Conservation (phyloP, 331 rosid genomes). For the Quercus lobata region DNA sequence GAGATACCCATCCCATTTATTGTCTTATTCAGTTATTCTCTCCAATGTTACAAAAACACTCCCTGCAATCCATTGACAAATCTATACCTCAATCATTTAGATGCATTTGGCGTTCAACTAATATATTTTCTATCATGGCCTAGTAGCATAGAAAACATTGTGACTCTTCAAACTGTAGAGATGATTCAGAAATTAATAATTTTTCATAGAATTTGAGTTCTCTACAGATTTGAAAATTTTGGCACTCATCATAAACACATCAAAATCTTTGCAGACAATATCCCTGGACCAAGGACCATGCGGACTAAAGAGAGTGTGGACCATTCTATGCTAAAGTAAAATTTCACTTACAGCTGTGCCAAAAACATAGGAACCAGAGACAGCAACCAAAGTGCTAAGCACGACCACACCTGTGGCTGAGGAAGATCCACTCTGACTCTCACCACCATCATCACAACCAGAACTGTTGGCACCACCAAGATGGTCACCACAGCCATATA, state of each 20-base stretch:
- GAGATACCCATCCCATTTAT: too few species aligned
- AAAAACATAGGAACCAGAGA: slow-evolving; percentile 74
- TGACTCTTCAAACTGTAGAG: too few species aligned
- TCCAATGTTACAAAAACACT: neutral
- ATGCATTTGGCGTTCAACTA: neutral
- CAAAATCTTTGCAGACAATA: too few species aligned
- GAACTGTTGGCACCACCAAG: neutral
- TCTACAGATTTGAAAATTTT: too few species aligned
- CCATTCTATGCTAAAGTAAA: too few species aligned
- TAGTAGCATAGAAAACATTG: too few species aligned
- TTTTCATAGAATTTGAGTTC: too few species aligned
- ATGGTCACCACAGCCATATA: neutral
- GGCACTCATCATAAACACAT: too few species aligned
- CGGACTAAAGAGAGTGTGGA: neutral
- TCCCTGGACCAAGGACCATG: neutral
- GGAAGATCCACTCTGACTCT: neutral
- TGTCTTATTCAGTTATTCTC: neutral
- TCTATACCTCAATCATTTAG: neutral
- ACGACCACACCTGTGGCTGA: slow-evolving; percentile 37
- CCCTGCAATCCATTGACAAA: neutral
- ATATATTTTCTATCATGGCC: too few species aligned
- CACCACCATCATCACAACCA: neutral
- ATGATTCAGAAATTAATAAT: too few species aligned
- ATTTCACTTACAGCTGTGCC: slow-evolving; percentile 62
- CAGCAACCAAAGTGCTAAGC: slow-evolving; percentile 56